These are phyloP conservation scores for Cajanus cajan DNA, from an alignment of 306 rosid genomes.

Conservation along the genomic window DNA sequence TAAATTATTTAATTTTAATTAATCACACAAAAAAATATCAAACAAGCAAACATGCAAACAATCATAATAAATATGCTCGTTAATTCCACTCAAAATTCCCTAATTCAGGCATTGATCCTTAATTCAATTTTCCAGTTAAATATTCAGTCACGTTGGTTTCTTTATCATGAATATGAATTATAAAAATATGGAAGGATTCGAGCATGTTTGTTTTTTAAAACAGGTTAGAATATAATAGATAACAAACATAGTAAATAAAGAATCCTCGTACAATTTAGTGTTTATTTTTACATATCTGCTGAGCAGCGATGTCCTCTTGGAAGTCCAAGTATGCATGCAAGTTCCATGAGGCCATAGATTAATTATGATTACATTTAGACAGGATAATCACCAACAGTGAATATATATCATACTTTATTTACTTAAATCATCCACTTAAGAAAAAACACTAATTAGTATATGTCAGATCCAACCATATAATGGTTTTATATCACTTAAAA, in stretches of 20 bases:
- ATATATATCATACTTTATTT: constrained; percentile 31
- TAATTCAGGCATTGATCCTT: background rate
- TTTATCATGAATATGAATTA: background rate
- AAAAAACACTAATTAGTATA: constrained; percentile 21
- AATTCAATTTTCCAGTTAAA: background rate
- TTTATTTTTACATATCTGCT: constrained; percentile 14
- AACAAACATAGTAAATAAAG: background rate
- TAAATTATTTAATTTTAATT: too few species aligned
- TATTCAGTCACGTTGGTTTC: background rate
- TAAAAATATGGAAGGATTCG: background rate
- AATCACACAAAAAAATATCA: background rate
- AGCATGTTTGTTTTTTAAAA: background rate
- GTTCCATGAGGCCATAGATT: constrained; percentile 29
- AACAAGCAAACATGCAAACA: too few species aligned
- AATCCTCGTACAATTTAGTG: constrained; percentile 40
- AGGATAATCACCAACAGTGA: constrained; percentile 24
- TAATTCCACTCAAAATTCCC: background rate
- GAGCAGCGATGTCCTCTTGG: background rate
- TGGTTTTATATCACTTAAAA: constrained; percentile 29
- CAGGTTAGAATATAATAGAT: background rate
- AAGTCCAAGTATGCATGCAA: constrained; percentile 33
- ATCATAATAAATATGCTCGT: background rate
- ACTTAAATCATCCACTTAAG: constrained; percentile 32
- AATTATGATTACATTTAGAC: constrained; percentile 38
- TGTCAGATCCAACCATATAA: constrained; percentile 41